Evolutionary conservation across 1,139 yeast genomes (phyloP).

Genomic region (Torulaspora pretoriensis): DNA sequence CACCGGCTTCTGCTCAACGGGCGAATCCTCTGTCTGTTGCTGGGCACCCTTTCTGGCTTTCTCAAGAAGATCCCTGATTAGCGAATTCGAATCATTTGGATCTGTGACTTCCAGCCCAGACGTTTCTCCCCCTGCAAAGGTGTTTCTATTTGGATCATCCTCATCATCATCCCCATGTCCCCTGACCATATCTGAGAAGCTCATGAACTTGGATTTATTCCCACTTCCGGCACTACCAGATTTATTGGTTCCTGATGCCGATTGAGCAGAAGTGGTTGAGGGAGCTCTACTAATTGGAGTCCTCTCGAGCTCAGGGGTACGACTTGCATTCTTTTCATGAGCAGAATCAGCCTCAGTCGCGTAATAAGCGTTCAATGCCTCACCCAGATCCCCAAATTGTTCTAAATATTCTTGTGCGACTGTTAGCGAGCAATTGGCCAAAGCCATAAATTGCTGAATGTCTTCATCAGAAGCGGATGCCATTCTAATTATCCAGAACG

Average conservation of each 20-base stretch:
- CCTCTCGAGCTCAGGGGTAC: slow-evolving; percentile 8
- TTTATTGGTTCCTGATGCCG: slow-evolving; percentile 16
- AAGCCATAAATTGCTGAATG: slow-evolving; percentile 51
- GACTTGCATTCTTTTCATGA: slow-evolving; percentile 8
- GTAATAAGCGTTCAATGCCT: slow-evolving; percentile 37
- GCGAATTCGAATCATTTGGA: slow-evolving; percentile 56
- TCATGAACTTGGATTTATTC: slow-evolving; percentile 37
- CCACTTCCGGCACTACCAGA: slow-evolving; percentile 16
- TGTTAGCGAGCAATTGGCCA: slow-evolving; percentile 44
- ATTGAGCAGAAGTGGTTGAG: slow-evolving; percentile 9
- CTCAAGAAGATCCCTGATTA: slow-evolving; percentile 55
- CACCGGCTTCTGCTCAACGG: slow-evolving; percentile 31
- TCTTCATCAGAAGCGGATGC: slow-evolving; percentile 24
- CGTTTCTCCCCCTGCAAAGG: slow-evolving; percentile 91
- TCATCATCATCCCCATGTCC: slow-evolving; percentile 42
- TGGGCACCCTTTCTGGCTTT: slow-evolving; percentile 53
- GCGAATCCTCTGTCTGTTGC: slow-evolving; percentile 41
- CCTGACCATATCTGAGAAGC: slow-evolving; percentile 51
- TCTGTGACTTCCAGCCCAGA: slow-evolving; percentile 92
- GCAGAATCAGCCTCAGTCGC: slow-evolving; percentile 19
- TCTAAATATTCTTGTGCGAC: slow-evolving; percentile 45
- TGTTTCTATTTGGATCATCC: slow-evolving; percentile 63
- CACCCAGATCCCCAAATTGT: slow-evolving; percentile 35
- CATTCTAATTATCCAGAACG: slow-evolving; percentile 6
- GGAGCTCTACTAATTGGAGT: slow-evolving; percentile 13